Conservation (phyloP, 1,284 basidiomycete genomes). For the Tilletia caries region DNA sequence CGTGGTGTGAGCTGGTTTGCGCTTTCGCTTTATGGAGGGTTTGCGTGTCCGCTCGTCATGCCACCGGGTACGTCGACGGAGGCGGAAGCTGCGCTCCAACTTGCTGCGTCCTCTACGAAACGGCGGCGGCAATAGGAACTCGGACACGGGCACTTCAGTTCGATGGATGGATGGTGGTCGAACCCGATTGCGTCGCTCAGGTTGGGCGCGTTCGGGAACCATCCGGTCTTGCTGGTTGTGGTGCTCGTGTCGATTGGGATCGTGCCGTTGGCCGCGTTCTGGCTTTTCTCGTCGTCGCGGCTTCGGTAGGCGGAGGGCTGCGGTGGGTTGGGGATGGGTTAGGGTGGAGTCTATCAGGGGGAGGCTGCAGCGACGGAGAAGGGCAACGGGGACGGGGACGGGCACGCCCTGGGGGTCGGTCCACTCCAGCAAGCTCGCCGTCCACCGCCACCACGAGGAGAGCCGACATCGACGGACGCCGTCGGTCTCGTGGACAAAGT, state of each 20-base stretch:
- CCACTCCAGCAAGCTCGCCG: too few species aligned
- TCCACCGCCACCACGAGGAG: too few species aligned
- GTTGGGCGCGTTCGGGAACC: constrained; percentile 1
- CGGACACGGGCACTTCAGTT: neutral
- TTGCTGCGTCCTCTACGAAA: neutral
- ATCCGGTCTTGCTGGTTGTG: constrained; percentile 1
- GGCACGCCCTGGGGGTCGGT: too few species aligned
- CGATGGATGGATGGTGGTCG: too few species aligned
- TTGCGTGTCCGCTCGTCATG: neutral
- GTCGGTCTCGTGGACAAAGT: too few species aligned
- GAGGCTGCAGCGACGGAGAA: too few species aligned
- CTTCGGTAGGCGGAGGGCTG: neutral
- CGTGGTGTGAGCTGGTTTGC: constrained; percentile 56
- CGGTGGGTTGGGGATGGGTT: neutral
- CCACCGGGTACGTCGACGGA: neutral
- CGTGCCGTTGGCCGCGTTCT: neutral
- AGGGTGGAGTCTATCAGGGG: neutral
- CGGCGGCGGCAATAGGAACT: neutral
- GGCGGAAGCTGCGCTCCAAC: neutral
- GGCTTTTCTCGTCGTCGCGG: neutral
- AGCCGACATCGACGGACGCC: too few species aligned
- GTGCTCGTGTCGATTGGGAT: constrained; percentile 8
- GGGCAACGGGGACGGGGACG: too few species aligned
- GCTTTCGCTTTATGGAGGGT: constrained; percentile 6
- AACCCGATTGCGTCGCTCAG: neutral